Base-by-base conservation (phyloP, 352 stramenopile species). In the Pythium folliculosum region DNA sequence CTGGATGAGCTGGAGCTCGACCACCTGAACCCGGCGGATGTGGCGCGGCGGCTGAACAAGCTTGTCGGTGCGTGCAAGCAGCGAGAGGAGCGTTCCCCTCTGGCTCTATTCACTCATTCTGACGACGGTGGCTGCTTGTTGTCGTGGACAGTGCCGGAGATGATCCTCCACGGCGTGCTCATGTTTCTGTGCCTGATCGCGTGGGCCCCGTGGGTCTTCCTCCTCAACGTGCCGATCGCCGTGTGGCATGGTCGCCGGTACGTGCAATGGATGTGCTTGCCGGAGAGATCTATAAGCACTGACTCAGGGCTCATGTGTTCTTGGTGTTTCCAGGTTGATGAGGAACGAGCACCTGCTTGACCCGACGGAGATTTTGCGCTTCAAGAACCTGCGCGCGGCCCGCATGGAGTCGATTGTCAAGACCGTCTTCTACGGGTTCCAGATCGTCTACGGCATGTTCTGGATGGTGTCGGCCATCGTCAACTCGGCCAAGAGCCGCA, bases 361-460 rank as follows among this genome's bases (percentile, higher is more conserved):
- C 54, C 87, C 87, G 49, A 95, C 87, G 0, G 87, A 95, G 70
- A 95, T 95, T 69, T 64, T 95, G 58, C 87, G 87, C 49, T 95
- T 90, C 73, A 95, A 94, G 64, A 93, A 93, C 62, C 71, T 95
- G 30, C 85, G 91, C 38, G 78, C 82, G 25, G 84, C 87, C 37
- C 85, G 87, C 55, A 75, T 87, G 45, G 85, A 94, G 70, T 84
- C 87, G 21, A 95, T 95, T 66, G 77, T 77, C 32, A 94, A 89
- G 71, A 95, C 85, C 16, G 80, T 95, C 13, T 95, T 95, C 50
- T 95, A 92, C 60, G 87, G 87, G 14, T 75, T 95, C 43, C 87
- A 93, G 71, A 95, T 95, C 65, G 80, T 95, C 63, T 95, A 95
- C 72, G 87, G 82, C 81, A 95, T 95, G 87, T 95, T 90, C 70